Conservation (phyloP, 2,329 filamentous ascomycete species). For the Diaporthe sp. region DNA sequence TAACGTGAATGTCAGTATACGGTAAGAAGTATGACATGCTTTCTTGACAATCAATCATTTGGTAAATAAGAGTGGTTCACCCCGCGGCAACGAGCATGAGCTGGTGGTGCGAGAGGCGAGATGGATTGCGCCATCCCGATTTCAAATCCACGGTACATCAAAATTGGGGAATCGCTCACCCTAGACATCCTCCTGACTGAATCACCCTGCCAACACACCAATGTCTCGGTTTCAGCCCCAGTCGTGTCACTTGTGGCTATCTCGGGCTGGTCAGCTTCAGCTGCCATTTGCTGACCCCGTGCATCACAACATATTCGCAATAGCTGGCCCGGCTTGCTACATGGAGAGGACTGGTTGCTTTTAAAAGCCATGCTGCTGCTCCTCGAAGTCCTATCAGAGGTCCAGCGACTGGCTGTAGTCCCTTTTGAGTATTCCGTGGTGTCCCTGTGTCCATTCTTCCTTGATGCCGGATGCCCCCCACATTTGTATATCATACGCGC, state of each 20-base stretch:
- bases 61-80: not conserved
- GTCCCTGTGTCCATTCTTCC: not conserved
- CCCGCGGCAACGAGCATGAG: slow-evolving; percentile 13
- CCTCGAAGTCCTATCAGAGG: not conserved
- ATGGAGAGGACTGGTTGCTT: not conserved
- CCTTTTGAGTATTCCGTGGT: not conserved
- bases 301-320: slow-evolving; percentile 42
- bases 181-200: slow-evolving; percentile 4
- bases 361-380: slow-evolving; percentile 12
- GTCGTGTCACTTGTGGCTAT: slow-evolving; percentile 19
- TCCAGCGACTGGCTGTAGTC: not conserved
- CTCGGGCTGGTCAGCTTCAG: slow-evolving; percentile 14
- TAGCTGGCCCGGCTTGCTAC: slow-evolving; percentile 35
- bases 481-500: slow-evolving; percentile 19
- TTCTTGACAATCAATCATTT: not conserved
- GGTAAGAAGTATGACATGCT: not conserved
- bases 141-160: slow-evolving; percentile 25
- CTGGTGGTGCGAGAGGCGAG: slow-evolving; percentile 24
- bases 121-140: slow-evolving; percentile 39
- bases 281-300: not conserved
- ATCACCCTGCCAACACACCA: slow-evolving; percentile 15
- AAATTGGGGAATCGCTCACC: slow-evolving; percentile 25
- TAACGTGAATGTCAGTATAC: not conserved
- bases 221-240: slow-evolving; percentile 23
- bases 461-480: slow-evolving; percentile 15